phyloP scores from a whole-genome alignment of 768 basidiomycete genomes.

The Pleurotus sapidus region DNA sequence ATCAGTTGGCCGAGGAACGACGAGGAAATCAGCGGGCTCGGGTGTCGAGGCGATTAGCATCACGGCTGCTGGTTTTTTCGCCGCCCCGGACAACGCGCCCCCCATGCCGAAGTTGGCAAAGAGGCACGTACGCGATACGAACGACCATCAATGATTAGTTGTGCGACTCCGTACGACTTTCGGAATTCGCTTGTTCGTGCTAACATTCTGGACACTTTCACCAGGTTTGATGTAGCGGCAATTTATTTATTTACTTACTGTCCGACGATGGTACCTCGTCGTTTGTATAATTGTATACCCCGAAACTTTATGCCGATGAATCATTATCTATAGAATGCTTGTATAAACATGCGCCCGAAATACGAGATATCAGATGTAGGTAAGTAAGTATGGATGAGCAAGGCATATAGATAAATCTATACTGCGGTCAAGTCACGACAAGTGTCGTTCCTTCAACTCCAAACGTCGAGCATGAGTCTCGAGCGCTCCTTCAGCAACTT shows the following conservation, averaged over 20 bases:
- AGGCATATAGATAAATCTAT: constrained; percentile 8
- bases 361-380: not conserved
- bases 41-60: constrained; percentile 76
- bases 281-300: constrained; percentile 4
- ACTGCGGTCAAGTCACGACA: constrained; percentile 6
- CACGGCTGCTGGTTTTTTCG: constrained; percentile 78
- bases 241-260: not conserved
- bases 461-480: constrained; percentile 83
- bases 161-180: not conserved
- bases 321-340: constrained; percentile 6
- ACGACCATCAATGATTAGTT: not conserved
- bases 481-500: constrained; percentile 96
- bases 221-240: not conserved
- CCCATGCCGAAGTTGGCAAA: constrained; percentile 22
- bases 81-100: constrained; percentile 42
- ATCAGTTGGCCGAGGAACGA: constrained; percentile 59
- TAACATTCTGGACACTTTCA: not conserved
- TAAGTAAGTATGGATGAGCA: constrained; percentile 10
- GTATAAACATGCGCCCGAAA: not conserved
- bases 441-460: constrained; percentile 53
- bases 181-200: not conserved
- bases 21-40: constrained; percentile 61
- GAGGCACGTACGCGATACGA: not conserved
- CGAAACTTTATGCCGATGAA: constrained; percentile 8
- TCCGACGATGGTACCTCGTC: no score